These are phyloP conservation scores for Penicillium sclerotigenum DNA, from an alignment of 2,329 filamentous ascomycete genomes.

Conservation along the genomic window DNA sequence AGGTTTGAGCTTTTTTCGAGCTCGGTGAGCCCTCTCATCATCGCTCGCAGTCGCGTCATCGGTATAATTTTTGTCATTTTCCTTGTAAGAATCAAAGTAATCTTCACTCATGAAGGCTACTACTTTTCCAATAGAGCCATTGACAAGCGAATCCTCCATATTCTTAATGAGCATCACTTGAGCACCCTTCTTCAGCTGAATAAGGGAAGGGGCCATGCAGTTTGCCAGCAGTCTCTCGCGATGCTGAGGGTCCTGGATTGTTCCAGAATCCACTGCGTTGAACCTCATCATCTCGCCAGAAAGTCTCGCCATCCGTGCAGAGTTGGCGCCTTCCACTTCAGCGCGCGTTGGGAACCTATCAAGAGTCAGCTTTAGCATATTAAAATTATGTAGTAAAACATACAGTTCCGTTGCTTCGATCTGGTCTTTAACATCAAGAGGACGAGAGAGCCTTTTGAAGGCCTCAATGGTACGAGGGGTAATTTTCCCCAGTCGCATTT, in stretches of 20 bases:
- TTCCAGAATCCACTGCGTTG: conserved; percentile 70
- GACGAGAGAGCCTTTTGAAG: conserved; percentile 71
- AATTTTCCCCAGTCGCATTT: conserved; percentile 88
- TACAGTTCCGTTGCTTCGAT: conserved; percentile 81
- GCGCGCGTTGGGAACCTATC: conserved; percentile 75
- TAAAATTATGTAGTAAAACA: conserved; percentile 19
- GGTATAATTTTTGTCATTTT: conserved; percentile 57
- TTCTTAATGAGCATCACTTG: conserved; percentile 99
- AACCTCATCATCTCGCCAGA: conserved; percentile 67
- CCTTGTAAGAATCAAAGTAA: conserved; percentile 57
- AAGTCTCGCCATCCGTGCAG: conserved; percentile 67
- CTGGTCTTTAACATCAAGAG: conserved; percentile 68
- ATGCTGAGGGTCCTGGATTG: conserved; percentile 60
- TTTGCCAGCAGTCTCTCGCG: conserved; percentile 78
- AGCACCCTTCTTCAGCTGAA: conserved; percentile 83
- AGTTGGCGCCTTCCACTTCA: conserved; percentile 87
- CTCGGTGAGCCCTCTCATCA: conserved; percentile 41
- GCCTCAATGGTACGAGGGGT: conserved; percentile 69
- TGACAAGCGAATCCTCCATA: conserved; percentile 88
- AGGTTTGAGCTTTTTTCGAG: conserved; percentile 57
- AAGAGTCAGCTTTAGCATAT: conserved; percentile 20
- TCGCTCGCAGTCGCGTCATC: conserved; percentile 48
- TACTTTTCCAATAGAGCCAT: conserved; percentile 87
- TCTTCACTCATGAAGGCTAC: conserved; percentile 72
- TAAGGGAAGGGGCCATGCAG: conserved; percentile 83